Conservation (phyloP, 177 flowering plant species). For the Vitis hybrid region DNA sequence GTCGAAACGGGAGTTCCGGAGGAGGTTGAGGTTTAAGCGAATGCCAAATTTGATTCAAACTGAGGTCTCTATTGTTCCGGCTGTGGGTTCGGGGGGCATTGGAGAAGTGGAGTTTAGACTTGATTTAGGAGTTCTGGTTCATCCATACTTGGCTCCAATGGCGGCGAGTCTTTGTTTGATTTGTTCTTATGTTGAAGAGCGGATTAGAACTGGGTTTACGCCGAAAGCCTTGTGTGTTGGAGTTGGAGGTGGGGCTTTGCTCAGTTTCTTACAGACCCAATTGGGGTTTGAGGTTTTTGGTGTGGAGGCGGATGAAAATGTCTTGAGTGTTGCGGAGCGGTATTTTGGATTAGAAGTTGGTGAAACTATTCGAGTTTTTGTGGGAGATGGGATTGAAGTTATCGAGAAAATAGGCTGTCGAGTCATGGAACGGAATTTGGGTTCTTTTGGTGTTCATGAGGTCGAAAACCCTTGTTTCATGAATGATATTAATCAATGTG, state of each 20-base stretch:
- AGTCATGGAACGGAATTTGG: not conserved
- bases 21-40: slow-evolving; percentile 86
- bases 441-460: slow-evolving; percentile 4
- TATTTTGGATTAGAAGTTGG: slow-evolving; percentile 67
- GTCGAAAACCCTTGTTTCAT: not conserved
- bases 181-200: slow-evolving; percentile 33
- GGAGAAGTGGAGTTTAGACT: slow-evolving; percentile 34
- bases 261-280: slow-evolving; percentile 45
- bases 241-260: slow-evolving; percentile 90
- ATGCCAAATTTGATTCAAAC: slow-evolving; percentile 92
- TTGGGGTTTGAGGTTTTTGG: slow-evolving; percentile 72
- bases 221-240: slow-evolving; percentile 77
- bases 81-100: slow-evolving; percentile 6
- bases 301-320: slow-evolving; percentile 71
- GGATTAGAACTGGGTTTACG: slow-evolving; percentile 30
- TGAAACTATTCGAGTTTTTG: slow-evolving; percentile 34
- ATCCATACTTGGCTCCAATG: slow-evolving; percentile 81
- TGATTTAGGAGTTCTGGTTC: slow-evolving; percentile 52
- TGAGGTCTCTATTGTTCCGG: slow-evolving; percentile 49
- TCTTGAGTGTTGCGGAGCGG: slow-evolving; percentile 49
- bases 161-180: slow-evolving; percentile 66
- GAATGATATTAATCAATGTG: slow-evolving; percentile 4
- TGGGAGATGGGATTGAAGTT: slow-evolving; percentile 66
- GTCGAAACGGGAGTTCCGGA: slow-evolving; percentile 48
- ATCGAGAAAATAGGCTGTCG: slow-evolving; percentile 29